Base-by-base conservation (phyloP, 164 flowering plant genomes). In the Sedum album region DNA sequence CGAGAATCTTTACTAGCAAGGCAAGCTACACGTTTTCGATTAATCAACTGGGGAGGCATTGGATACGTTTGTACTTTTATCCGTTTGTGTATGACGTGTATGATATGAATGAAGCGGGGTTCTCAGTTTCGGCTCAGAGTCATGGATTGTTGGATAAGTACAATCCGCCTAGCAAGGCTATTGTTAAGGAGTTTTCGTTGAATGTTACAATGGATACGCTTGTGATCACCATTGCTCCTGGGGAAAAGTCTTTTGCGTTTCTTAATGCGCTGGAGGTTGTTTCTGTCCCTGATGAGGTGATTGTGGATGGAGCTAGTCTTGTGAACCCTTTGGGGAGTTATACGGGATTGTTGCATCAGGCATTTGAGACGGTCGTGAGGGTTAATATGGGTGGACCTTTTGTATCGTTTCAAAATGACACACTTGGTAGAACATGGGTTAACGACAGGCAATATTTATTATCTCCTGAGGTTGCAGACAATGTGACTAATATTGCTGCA, bases 331-430 rank as follows among this genome's bases (percentile, higher is more conserved):
- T 69, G 1, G 76, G 66, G 25, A 39, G 11, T 0, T 86, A 70
- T 64, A 69, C 49, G 6, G 89, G 88, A 20, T 64, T 88, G 51
- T 41, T 36, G 30, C 64, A 9, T 0, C 81, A 81, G 70, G 86
- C 89, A 0, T 48, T 87, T 17, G 87, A 93, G 76, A 90, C 91
- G 0, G 82, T 86, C 66, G 60, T 55, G 20, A 75, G 96, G 80
- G 82, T 90, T 2, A 93, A 90, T 60, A 86, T 93, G 85, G 98
- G 98, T 28, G 98, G 97, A 13, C 82, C 90, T 1, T 31, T 41
- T 0, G 80, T 93, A 6, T 38, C 87, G 0, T 71, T 73, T 53
- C 67, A 42, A 23, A 87, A 88, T 57, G 98, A 93, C 69, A 77
- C 97, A 1, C 83, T 93, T 28, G 73, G 85, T 74, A 67, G 98